A percentile compares a stretch with the other conserved stretches of the same genome.
phyloP scores from a whole-genome alignment of 1,139 yeast genomes.

The Komagataea norvegica region DNA sequence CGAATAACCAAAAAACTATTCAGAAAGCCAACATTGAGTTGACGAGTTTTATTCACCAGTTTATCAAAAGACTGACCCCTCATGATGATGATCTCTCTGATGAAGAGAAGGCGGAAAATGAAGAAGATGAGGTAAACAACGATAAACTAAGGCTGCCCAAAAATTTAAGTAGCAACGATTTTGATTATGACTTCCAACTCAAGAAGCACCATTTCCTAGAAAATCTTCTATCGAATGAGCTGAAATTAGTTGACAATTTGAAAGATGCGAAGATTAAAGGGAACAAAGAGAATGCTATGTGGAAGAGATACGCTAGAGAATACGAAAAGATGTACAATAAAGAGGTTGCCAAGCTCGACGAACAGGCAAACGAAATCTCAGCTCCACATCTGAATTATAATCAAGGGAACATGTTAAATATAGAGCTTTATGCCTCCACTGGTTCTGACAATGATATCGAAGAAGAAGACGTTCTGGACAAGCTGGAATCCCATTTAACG shows the following conservation, averaged over 20 bases:
- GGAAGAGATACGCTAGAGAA: slow-evolving; percentile 10
- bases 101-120: not conserved
- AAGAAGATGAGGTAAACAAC: not conserved
- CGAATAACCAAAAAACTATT: slow-evolving; percentile 9
- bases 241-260: slow-evolving; percentile 14
- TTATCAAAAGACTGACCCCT: slow-evolving; percentile 9
- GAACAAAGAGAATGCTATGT: slow-evolving; percentile 8
- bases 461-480: slow-evolving; percentile 5
- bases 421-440: not conserved
- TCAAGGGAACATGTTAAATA: slow-evolving; percentile 2
- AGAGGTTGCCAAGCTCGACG: slow-evolving; percentile 7
- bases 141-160: slow-evolving; percentile 16
- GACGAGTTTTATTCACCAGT: slow-evolving; percentile 13
- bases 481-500: slow-evolving; percentile 4
- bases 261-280: slow-evolving; percentile 12
- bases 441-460: not conserved
- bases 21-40: slow-evolving; percentile 9
- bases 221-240: slow-evolving; percentile 18
- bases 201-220: slow-evolving; percentile 17
- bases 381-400: not conserved
- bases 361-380: not conserved
- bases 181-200: slow-evolving; percentile 19
- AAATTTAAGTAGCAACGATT: slow-evolving; percentile 13
- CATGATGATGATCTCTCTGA: not conserved
- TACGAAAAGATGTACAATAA: slow-evolving; percentile 12